These are phyloP conservation scores for Starmerella bacillaris DNA, from an alignment of 805 yeast genomes.

Conservation along the genomic window DNA sequence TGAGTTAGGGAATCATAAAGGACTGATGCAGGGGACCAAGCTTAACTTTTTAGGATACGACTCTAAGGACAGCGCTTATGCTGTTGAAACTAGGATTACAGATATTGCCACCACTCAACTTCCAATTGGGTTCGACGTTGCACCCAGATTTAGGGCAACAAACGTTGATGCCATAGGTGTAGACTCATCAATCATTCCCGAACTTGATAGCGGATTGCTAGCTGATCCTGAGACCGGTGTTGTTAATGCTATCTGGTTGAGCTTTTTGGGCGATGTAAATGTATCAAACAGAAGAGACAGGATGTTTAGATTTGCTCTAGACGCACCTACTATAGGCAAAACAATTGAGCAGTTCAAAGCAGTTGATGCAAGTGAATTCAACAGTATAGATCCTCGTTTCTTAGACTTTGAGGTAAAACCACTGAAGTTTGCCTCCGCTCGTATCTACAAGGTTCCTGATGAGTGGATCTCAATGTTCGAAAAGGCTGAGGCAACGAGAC, in stretches of 20 bases:
- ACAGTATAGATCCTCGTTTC: constrained; percentile 30
- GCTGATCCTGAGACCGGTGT: constrained; percentile 55
- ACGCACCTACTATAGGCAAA: constrained; percentile 43
- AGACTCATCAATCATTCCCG: constrained; percentile 53
- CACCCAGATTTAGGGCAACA: constrained; percentile 74
- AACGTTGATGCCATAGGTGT: constrained; percentile 61
- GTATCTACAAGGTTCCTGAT: constrained; percentile 75
- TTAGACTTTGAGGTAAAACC: constrained; percentile 66
- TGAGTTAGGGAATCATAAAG: constrained; percentile 25
- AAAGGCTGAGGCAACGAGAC: constrained; percentile 36
- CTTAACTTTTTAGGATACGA: constrained; percentile 69
- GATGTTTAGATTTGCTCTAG: constrained; percentile 57
- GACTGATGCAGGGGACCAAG: constrained; percentile 52
- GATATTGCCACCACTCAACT: constrained; percentile 59
- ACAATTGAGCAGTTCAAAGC: constrained; percentile 38
- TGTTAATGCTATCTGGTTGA: constrained; percentile 69
- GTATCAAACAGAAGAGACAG: constrained; percentile 39
- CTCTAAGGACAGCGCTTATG: constrained; percentile 45
- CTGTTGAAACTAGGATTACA: constrained; percentile 58
- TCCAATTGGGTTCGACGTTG: constrained; percentile 39
- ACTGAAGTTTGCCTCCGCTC: constrained; percentile 51
- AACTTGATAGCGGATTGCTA: constrained; percentile 58
- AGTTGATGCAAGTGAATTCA: constrained; percentile 19
- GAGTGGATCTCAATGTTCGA: constrained; percentile 62
- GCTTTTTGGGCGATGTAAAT: constrained; percentile 58